Base-by-base conservation (phyloP, 148 eudicot species). In the Chenopodium berlandieri region DNA sequence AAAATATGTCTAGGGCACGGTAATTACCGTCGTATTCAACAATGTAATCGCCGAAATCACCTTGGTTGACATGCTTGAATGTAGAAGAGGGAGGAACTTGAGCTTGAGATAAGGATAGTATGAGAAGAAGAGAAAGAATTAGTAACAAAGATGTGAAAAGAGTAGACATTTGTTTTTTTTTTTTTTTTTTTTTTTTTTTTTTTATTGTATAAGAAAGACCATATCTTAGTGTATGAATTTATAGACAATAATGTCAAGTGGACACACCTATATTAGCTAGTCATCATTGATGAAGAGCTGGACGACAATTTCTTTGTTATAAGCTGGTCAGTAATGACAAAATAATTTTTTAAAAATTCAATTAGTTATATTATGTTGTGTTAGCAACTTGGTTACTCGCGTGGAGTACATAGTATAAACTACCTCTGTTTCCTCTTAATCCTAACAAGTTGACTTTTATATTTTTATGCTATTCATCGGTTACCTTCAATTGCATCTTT, bases 41-140 rank as follows among this genome's bases (percentile, higher is more conserved):
- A n/a, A 89, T 73, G 81, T 90, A 90, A 30, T 86, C 85, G 0
- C 95, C 93, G 8, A 90, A 86, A 44, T 89, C 92, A 23, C 93
- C 91, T 79, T 85, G 79, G 50, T 92, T 92, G 14, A 89, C 88
- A 71, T 64, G 81, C 76, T 86, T 90, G 79, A 92, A 89, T 4
- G 93, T 88, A 37, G 82, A 77, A 23, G 83, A 81, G 17, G 77
- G n/a, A 23, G 84, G 86, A 23, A 83, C 86, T 20, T 37, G 14
- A 44, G 82, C 82, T 62, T 78, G 47, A 17, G 80, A 71, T 22
- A 54, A 20, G 10, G 52, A 2, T 11, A 79, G 4, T 1, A 68
- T 63, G 71, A 72, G 9, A 3, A 82, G 52, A 34, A 83, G 9
- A 8, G 23, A 71, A 4, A 76, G 48, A 60, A 30, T 0, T 54